phyloP scores from a whole-genome alignment of 169 alveolate species.

The Amoebophrya sp. region DNA sequence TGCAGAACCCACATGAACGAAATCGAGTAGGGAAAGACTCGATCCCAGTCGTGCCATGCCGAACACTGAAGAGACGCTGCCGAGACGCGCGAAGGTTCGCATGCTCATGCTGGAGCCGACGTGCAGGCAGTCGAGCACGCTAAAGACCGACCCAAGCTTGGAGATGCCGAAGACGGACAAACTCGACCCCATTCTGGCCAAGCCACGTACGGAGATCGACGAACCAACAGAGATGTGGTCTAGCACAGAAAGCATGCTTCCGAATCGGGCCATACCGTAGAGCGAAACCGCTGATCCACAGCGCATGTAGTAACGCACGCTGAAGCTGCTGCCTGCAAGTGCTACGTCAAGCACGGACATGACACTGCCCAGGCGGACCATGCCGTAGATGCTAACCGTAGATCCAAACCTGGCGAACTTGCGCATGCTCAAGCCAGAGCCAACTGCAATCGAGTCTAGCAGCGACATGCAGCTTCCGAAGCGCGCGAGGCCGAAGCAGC shows the following conservation, averaged over 20 bases:
- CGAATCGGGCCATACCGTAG: constrained; percentile 41
- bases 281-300: constrained; percentile 29
- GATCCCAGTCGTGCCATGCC: constrained; percentile 46
- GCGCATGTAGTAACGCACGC: constrained; percentile 30
- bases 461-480: not conserved
- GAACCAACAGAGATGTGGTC: constrained; percentile 36
- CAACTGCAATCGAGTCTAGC: not conserved
- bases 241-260: constrained; percentile 14
- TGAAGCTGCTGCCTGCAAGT: constrained; percentile 4
- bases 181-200: constrained; percentile 24
- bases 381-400: constrained; percentile 23
- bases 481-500: constrained; percentile 23
- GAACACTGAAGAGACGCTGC: constrained; percentile 33
- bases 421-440: not conserved
- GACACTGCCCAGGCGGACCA: constrained; percentile 26
- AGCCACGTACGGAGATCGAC: constrained; percentile 28
- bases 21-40: constrained; percentile 37
- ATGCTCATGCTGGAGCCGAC: constrained; percentile 32
- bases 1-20: constrained; percentile 41
- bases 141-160: constrained; percentile 13
- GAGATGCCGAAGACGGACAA: constrained; percentile 35
- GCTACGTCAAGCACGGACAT: constrained; percentile 28
- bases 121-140: constrained; percentile 33
- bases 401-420: constrained; percentile 4
- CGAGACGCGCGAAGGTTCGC: constrained; percentile 41